phyloP scores from a whole-genome alignment of 345 rosid genomes.

The Brassica napus region Da-Ae NC_063440.1:12179501-12180000 shows the following conservation, averaged over 20 bases:
- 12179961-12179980: too few relatives aligned
- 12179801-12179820: conserved; percentile 77
- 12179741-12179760: background rate
- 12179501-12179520: too few relatives aligned
- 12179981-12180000: too few relatives aligned
- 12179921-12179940: too few relatives aligned
- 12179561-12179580: conserved; percentile 33
- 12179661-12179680: background rate
- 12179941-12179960: too few relatives aligned
- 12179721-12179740: background rate
- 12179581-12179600: conserved; percentile 41
- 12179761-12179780: background rate
- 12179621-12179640: conserved; percentile 30
- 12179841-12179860: conserved; percentile 94
- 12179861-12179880: conserved; percentile 99
- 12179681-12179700: background rate
- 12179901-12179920: too few relatives aligned
- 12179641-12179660: conserved; percentile 22
- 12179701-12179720: background rate
- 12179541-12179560: conserved; percentile 41
- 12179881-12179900: conserved; percentile 78
- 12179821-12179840: conserved; percentile 96
- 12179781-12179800: conserved; percentile 79
- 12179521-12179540: conserved; percentile 39
- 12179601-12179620: conserved; percentile 32